These are phyloP conservation scores for Polygonum aviculare DNA, from an alignment of 148 eudicot species.

Conservation along the genomic window DNA sequence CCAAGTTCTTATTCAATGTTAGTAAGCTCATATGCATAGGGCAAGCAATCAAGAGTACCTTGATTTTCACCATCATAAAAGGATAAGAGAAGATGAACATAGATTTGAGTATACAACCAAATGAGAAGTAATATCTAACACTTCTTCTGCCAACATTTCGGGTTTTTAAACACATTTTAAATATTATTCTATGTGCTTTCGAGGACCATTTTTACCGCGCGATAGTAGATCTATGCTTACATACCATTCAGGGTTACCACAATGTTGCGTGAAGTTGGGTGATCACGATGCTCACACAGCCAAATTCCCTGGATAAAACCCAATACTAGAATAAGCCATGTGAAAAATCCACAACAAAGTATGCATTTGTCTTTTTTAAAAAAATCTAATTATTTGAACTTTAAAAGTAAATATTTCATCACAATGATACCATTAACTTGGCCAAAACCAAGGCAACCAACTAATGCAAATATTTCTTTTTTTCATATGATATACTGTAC, in stretches of 20 bases:
- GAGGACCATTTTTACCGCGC: background rate
- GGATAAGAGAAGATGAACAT: background rate
- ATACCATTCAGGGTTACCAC: constrained; percentile 89
- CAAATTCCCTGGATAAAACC: constrained; percentile 65
- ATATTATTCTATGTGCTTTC: background rate
- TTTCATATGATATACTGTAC: background rate
- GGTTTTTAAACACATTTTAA: background rate
- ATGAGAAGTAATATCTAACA: background rate
- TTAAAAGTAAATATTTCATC: background rate
- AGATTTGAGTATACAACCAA: background rate
- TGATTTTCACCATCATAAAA: background rate
- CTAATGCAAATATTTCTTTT: background rate
- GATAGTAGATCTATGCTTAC: constrained; percentile 13
- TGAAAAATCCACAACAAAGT: background rate
- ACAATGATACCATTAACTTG: background rate
- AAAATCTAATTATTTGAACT: background rate
- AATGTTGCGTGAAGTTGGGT: constrained; percentile 70
- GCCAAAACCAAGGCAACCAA: background rate
- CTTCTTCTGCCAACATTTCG: background rate
- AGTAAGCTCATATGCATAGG: background rate
- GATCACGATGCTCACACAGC: constrained; percentile 93
- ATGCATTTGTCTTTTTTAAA: no score
- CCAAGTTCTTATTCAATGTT: background rate
- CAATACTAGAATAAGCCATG: background rate
- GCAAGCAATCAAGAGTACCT: background rate